A percentile compares a stretch with the other conserved stretches of the same genome.
These are phyloP conservation scores for Fusarium paranaense DNA, from an alignment of 2,329 filamentous ascomycete genomes.

Conservation along the genomic window DNA sequence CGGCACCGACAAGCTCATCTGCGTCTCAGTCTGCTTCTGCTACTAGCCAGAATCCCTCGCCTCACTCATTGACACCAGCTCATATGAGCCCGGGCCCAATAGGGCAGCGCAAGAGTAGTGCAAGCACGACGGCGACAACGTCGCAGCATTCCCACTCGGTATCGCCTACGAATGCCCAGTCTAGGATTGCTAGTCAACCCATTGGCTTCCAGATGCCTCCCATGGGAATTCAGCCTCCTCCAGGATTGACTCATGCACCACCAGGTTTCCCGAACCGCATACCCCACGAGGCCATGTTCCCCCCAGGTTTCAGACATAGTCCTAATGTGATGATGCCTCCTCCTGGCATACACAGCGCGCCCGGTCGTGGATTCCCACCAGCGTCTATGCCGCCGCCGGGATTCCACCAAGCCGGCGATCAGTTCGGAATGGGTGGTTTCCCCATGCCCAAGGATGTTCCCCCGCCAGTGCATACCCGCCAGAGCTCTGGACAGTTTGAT, in stretches of 20 bases:
- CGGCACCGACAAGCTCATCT: conserved; percentile 75
- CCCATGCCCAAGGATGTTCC: conserved; percentile 48
- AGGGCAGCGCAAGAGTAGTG: conserved; percentile 73
- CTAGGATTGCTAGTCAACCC: conserved; percentile 51
- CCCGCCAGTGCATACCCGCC: conserved; percentile 74
- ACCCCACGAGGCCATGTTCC: conserved; percentile 63
- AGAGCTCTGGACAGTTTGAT: conserved; percentile 79
- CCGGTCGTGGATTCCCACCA: conserved; percentile 57
- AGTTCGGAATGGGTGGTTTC: conserved; percentile 49
- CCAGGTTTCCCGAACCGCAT: conserved; percentile 69
- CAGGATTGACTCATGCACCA: conserved; percentile 51
- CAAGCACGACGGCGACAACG: conserved; percentile 44
- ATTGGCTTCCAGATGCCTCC: conserved; percentile 65
- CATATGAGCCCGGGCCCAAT: conserved; percentile 75
- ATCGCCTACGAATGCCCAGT: conserved; percentile 65
- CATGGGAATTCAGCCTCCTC: conserved; percentile 65
- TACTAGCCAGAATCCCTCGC: conserved; percentile 68
- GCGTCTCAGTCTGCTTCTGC: conserved; percentile 67
- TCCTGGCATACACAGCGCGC: conserved; percentile 61
- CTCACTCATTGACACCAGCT: conserved; percentile 71
- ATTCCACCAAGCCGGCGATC: conserved; percentile 48
- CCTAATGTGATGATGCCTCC: conserved; percentile 62
- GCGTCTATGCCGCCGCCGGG: conserved; percentile 53
- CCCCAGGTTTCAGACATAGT: conserved; percentile 59
- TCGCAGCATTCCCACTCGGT: conserved; percentile 55